Conservation (phyloP, 345 rosid species). For the Eucalyptus marginata region DNA sequence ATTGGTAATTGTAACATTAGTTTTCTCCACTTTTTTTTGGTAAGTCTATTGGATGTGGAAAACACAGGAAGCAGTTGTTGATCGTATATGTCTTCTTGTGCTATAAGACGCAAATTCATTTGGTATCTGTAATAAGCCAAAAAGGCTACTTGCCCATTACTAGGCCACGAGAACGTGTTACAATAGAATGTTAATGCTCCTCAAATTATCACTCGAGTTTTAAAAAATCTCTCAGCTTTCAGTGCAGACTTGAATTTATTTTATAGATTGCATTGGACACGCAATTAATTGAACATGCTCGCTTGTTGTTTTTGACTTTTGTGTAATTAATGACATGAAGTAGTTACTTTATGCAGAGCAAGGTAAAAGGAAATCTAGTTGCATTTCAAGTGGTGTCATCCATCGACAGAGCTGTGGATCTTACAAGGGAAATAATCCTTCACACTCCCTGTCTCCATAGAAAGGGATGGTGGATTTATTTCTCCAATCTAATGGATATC, state of each 20-base stretch:
- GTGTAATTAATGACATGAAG: neutral
- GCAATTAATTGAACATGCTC: neutral
- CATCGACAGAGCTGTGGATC: neutral
- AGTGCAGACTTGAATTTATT: neutral
- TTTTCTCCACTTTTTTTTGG: neutral
- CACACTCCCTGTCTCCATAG: neutral
- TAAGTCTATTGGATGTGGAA: neutral
- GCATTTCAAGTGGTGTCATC: neutral
- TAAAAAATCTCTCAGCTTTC: neutral
- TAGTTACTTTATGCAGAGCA: constrained; percentile 3
- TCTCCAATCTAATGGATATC: constrained; percentile 19
- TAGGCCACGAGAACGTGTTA: neutral
- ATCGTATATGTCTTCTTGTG: neutral
- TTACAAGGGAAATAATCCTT: neutral
- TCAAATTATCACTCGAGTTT: neutral
- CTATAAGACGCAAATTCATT: neutral
- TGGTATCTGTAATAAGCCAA: neutral
- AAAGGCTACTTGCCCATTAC: neutral
- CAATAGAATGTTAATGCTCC: neutral
- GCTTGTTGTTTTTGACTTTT: neutral
- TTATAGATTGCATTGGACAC: neutral
- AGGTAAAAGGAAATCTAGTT: neutral
- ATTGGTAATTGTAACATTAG: neutral
- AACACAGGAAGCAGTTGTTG: neutral
- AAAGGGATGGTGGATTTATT: constrained; percentile 31